phyloP scores from a whole-genome alignment of 305 asterid genomes.

The Salvia sclarea region DNA sequence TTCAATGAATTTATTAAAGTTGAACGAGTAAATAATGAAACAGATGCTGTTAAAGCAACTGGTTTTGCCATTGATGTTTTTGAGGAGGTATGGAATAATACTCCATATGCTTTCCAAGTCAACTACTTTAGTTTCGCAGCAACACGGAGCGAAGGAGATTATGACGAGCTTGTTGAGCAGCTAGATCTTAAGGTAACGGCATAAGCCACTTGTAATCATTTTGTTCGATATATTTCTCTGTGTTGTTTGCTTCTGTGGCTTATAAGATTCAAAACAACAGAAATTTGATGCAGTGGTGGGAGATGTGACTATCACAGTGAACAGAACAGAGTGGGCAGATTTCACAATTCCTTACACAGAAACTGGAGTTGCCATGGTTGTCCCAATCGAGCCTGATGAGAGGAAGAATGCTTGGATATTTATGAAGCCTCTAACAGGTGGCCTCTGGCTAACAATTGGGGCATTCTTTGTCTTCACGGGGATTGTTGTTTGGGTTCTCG shows the following conservation, averaged over 20 bases:
- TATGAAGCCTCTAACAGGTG: slow-evolving; percentile 47
- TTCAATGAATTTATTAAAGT: slow-evolving; percentile 37
- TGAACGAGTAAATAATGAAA: slow-evolving; percentile 30
- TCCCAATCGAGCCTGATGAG: slow-evolving; percentile 38
- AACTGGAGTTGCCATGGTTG: slow-evolving; percentile 45
- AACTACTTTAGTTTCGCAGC: slow-evolving; percentile 45
- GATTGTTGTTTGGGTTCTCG: slow-evolving; percentile 55
- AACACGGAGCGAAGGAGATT: too few relatives aligned
- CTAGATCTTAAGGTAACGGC: slow-evolving; percentile 33
- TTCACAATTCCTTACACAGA: slow-evolving; percentile 52
- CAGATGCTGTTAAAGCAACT: slow-evolving; percentile 20
- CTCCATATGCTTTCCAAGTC: slow-evolving; percentile 36
- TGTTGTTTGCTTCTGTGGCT: not conserved
- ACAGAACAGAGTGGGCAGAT: slow-evolving; percentile 43
- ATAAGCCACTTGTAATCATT: too few relatives aligned
- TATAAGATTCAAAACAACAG: slow-evolving; percentile 27
- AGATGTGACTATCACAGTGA: slow-evolving; percentile 44
- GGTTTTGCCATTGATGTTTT: slow-evolving; percentile 47
- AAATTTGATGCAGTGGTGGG: slow-evolving; percentile 51
- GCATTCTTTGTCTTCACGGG: slow-evolving; percentile 53
- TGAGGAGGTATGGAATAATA: slow-evolving; percentile 32
- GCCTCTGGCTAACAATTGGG: slow-evolving; percentile 53
- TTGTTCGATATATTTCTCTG: too few relatives aligned
- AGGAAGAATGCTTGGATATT: slow-evolving; percentile 58
- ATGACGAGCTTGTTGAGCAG: slow-evolving; percentile 41